A percentile compares a stretch with the other conserved stretches of the same genome.
These are phyloP conservation scores for Citrus mangshanensis DNA, from an alignment of 345 rosid species.

Conservation along the genomic window DNA sequence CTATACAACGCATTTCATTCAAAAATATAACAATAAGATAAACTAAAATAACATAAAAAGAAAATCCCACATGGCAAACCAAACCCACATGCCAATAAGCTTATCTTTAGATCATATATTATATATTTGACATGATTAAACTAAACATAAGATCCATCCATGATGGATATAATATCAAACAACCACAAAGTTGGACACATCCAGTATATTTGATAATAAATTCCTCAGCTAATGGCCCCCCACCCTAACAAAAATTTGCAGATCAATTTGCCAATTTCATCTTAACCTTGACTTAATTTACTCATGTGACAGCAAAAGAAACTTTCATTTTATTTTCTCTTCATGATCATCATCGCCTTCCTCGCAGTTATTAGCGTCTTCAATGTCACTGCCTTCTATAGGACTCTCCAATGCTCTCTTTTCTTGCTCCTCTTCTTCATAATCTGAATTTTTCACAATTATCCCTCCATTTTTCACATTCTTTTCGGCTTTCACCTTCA, in stretches of 20 bases:
- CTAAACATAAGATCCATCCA: neutral
- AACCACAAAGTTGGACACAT: constrained; percentile 4
- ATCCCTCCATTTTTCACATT: constrained; percentile 33
- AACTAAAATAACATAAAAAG: neutral
- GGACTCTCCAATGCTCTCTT: constrained; percentile 81
- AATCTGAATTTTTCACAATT: constrained; percentile 24
- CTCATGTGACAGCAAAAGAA: neutral
- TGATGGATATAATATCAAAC: neutral
- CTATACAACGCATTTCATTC: neutral
- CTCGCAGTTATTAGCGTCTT: constrained; percentile 17
- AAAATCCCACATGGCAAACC: constrained; percentile 29
- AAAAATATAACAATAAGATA: neutral
- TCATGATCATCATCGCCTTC: constrained; percentile 32
- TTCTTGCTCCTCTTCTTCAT: constrained; percentile 59
- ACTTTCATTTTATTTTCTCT: constrained; percentile 32
- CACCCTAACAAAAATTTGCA: constrained; percentile 5
- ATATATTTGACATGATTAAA: constrained; percentile 13
- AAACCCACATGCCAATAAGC: constrained; percentile 23
- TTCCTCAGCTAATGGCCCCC: neutral
- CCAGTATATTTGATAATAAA: constrained; percentile 1
- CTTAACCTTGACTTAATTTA: neutral
- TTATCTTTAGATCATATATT: constrained; percentile 16
- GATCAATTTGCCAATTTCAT: neutral
- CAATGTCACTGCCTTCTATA: constrained; percentile 33
- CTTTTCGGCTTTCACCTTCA: constrained; percentile 48